Conservation (phyloP, 805 yeast genomes). For the Candida parachauliodes region DNA sequence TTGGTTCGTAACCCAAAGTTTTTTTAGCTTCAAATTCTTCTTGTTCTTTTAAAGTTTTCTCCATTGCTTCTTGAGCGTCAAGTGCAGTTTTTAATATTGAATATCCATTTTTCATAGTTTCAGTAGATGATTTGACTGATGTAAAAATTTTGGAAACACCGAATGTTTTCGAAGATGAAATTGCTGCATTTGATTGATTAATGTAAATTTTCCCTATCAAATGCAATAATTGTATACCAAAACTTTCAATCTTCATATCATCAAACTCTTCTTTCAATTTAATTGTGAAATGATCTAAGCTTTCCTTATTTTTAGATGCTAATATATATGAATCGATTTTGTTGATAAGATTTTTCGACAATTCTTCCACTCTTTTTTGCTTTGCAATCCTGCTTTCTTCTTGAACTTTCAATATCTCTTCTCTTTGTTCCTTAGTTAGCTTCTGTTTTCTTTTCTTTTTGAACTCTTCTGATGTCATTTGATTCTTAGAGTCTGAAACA, state of each 20-base stretch:
- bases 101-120: constrained; percentile 78
- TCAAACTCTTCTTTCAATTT: constrained; percentile 64
- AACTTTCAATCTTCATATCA: constrained; percentile 87
- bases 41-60: constrained; percentile 70
- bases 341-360: constrained; percentile 45
- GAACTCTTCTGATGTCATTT: constrained; percentile 19
- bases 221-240: constrained; percentile 84
- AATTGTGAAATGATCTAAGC: constrained; percentile 51
- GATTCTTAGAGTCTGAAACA: neutral
- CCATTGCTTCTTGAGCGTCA: constrained; percentile 75
- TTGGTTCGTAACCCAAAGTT: constrained; percentile 28
- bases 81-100: constrained; percentile 77
- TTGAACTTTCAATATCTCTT: constrained; percentile 48
- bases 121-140: constrained; percentile 78
- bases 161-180: constrained; percentile 73
- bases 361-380: constrained; percentile 46
- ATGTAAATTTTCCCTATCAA: constrained; percentile 78
- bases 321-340: constrained; percentile 50
- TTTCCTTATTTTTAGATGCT: constrained; percentile 59
- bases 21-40: constrained; percentile 33
- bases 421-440: constrained; percentile 38
- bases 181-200: constrained; percentile 67
- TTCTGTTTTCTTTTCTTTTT: constrained; percentile 29
- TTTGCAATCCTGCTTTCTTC: constrained; percentile 52
- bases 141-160: constrained; percentile 86